A percentile compares a stretch with the other conserved stretches of the same genome.
phyloP scores from a whole-genome alignment of 352 stramenopile genomes.

The Phytophthora pluvialis region DNA sequence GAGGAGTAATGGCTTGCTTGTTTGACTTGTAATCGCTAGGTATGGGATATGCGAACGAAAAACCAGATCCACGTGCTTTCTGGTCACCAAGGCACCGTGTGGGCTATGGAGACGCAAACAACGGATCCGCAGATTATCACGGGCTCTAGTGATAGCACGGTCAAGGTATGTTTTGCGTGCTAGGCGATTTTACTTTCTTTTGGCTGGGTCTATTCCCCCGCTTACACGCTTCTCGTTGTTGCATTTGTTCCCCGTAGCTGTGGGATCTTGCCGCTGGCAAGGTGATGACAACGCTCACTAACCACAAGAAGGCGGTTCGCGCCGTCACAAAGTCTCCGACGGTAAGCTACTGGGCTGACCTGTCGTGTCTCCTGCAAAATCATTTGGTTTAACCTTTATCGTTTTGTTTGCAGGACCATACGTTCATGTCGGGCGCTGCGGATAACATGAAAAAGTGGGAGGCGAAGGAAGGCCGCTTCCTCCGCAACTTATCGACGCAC shows the following conservation, averaged over 20 bases:
- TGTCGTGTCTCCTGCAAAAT: neutral
- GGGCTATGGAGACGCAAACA: conserved; percentile 93
- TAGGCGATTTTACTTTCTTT: neutral
- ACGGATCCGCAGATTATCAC: conserved; percentile 97
- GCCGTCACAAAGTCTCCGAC: conserved; percentile 90
- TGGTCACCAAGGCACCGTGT: conserved; percentile 98
- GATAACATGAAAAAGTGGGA: conserved; percentile 99
- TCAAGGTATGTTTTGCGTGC: conserved; percentile 76
- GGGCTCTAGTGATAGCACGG: conserved; percentile 93
- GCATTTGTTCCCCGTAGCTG: conserved; percentile 53
- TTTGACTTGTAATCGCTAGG: conserved; percentile 37
- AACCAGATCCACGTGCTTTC: conserved; percentile 96
- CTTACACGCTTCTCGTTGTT: conserved; percentile 8
- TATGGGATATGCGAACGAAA: conserved; percentile 99
- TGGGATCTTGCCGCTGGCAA: conserved; percentile 99
- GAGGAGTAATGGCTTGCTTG: conserved; percentile 6
- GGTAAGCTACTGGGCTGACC: conserved; percentile 35
- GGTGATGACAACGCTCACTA: conserved; percentile 98
- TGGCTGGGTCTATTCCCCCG: neutral
- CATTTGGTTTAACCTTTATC: neutral
- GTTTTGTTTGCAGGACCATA: conserved; percentile 81
- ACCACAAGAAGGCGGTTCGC: conserved; percentile 99
- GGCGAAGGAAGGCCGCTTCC: conserved; percentile 93
- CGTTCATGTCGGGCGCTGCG: conserved; percentile 97
- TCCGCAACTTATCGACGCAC: conserved; percentile 97